Evolutionary conservation across 768 basidiomycete genomes (phyloP).

Genomic region (Mycena vitilis): DNA sequence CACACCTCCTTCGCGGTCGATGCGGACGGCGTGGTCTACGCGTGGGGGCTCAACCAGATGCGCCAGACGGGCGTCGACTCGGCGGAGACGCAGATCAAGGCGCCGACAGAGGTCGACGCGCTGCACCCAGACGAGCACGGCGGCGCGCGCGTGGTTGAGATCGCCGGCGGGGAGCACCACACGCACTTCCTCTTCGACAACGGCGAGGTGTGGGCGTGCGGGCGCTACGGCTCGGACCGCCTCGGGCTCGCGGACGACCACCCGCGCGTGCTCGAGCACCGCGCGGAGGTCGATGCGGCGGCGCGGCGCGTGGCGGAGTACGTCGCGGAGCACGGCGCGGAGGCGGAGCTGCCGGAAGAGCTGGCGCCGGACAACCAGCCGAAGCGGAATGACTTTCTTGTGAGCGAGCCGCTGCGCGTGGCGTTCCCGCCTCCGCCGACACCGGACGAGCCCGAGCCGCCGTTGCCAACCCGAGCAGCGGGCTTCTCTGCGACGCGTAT

Average conservation of each 20-base stretch:
- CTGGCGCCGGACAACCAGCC: neutral
- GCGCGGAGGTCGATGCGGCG: conserved; percentile 1
- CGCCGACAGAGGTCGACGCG: conserved; percentile 28
- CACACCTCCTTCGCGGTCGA: conserved; percentile 34
- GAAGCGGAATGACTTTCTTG: conserved; percentile 23
- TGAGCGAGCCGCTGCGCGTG: conserved; percentile 28
- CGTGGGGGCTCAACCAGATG: conserved; percentile 34
- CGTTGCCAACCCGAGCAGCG: conserved; percentile 7
- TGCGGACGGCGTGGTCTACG: conserved; percentile 26
- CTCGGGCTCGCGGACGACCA: conserved; percentile 34
- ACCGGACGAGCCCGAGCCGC: conserved; percentile 11
- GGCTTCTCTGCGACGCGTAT: conserved; percentile 30
- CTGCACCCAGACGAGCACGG: conserved; percentile 28
- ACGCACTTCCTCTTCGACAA: conserved; percentile 34
- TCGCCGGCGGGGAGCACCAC: conserved; percentile 37
- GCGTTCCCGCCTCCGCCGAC: conserved; percentile 34
- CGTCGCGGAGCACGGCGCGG: neutral
- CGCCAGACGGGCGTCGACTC: conserved; percentile 31
- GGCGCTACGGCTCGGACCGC: conserved; percentile 28
- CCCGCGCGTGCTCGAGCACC: conserved; percentile 14
- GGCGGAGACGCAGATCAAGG: conserved; percentile 14
- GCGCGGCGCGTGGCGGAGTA: too few relatives aligned
- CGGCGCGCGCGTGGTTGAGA: conserved; percentile 31
- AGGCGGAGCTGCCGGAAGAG: neutral
- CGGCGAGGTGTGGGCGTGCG: conserved; percentile 34